Conservation (phyloP, 495 filamentous ascomycete species). For the Tetracladium setigerum region DNA sequence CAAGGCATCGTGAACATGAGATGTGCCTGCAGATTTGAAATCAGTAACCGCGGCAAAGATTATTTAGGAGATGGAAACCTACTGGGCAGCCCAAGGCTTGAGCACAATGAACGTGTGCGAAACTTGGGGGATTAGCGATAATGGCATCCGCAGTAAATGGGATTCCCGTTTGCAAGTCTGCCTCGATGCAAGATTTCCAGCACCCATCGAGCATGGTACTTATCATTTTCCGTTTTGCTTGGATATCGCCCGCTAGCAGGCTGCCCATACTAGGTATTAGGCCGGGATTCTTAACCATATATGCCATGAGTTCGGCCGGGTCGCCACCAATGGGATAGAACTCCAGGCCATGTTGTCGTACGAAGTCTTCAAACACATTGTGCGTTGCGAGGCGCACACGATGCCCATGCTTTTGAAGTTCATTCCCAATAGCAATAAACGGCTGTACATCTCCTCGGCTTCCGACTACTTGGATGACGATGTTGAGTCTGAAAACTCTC, state of each 20-base stretch:
- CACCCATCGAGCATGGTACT: slow-evolving; percentile 54
- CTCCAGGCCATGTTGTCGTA: slow-evolving; percentile 40
- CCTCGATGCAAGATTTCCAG: slow-evolving; percentile 56
- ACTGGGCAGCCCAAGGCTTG: slow-evolving; percentile 52
- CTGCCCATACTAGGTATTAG: slow-evolving; percentile 40
- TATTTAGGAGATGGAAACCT: too few species aligned
- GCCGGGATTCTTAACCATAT: slow-evolving; percentile 49
- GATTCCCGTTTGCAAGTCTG: slow-evolving; percentile 34
- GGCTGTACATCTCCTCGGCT: slow-evolving; percentile 51
- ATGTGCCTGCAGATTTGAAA: too few species aligned
- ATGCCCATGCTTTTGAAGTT: slow-evolving; percentile 42
- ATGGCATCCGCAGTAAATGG: slow-evolving; percentile 62
- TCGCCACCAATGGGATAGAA: slow-evolving; percentile 62
- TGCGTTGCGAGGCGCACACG: slow-evolving; percentile 62
- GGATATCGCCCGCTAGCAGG: slow-evolving; percentile 37
- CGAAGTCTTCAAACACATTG: slow-evolving; percentile 49
- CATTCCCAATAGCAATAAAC: slow-evolving; percentile 49
- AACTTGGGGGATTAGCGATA: slow-evolving; percentile 60
- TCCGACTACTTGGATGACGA: slow-evolving; percentile 19
- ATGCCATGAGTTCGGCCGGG: slow-evolving; percentile 29
- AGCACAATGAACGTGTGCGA: slow-evolving; percentile 59
- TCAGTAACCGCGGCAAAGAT: too few species aligned
- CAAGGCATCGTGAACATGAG: slow-evolving; percentile 76
- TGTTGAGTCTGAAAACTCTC: too few species aligned
- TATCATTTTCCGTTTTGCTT: slow-evolving; percentile 39